A percentile compares a stretch with the other conserved stretches of the same genome.
These are phyloP conservation scores for Flaveria linearis DNA, from an alignment of 129 eudicot species.

Conservation along the genomic window DNA sequence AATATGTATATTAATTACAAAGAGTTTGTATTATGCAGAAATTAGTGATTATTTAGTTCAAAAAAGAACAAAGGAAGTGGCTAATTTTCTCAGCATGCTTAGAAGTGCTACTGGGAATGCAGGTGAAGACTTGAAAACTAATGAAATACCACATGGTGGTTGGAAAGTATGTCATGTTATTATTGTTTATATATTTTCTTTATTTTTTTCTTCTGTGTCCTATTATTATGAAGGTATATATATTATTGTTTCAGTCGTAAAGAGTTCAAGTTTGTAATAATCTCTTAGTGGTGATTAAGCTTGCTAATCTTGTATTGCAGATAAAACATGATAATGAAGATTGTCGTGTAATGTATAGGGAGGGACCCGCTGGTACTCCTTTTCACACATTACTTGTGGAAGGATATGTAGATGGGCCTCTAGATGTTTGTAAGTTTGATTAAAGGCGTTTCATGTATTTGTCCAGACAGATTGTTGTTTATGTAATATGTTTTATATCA, in stretches of 20 bases:
- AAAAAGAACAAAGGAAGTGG: constrained; percentile 66
- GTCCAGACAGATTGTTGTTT: not conserved
- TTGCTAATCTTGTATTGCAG: constrained; percentile 38
- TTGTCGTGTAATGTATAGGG: constrained; percentile 90
- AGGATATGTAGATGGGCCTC: constrained; percentile 88
- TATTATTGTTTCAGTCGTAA: not conserved
- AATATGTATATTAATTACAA: constrained; percentile 2
- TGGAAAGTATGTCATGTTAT: constrained; percentile 75
- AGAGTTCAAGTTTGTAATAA: no score
- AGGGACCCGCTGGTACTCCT: constrained; percentile 88
- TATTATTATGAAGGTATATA: not conserved
- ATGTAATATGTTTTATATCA: constrained; percentile 32
- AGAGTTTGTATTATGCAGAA: constrained; percentile 41
- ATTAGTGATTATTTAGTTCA: constrained; percentile 48
- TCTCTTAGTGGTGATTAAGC: not conserved
- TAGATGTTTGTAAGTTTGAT: constrained; percentile 78
- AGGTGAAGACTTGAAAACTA: constrained; percentile 32
- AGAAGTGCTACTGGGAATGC: constrained; percentile 72
- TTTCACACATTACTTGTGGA: constrained; percentile 82
- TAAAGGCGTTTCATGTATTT: constrained; percentile 12
- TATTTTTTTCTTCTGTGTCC: constrained; percentile 6
- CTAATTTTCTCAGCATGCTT: constrained; percentile 66
- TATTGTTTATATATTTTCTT: constrained; percentile 1
- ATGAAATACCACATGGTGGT: constrained; percentile 45
- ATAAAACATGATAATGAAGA: constrained; percentile 90